Evolutionary conservation across 2,329 filamentous ascomycete species (phyloP).

Genomic region (Achaetomium macrosporum): DNA sequence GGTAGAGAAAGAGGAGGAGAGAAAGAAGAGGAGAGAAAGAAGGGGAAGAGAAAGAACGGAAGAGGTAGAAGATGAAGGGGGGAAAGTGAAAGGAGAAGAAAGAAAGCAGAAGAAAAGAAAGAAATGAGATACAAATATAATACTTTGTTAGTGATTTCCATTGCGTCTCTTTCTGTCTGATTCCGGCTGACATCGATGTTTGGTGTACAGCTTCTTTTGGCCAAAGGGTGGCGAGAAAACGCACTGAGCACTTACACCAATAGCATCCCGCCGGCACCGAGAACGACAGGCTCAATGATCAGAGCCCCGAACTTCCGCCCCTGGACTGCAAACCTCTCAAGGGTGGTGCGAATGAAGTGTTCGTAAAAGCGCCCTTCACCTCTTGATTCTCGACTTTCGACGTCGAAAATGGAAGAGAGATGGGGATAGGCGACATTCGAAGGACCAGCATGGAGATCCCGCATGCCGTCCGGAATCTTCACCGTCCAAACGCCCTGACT

Average conservation of each 20-base stretch:
- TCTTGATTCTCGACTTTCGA: constrained; percentile 40
- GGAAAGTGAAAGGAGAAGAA: not conserved
- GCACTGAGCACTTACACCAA: constrained; percentile 53
- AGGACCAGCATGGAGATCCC: constrained; percentile 32
- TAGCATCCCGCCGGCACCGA: constrained; percentile 80
- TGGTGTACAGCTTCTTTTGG: no score
- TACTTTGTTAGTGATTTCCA: no score
- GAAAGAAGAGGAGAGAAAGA: no score
- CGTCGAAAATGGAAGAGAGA: constrained; percentile 55
- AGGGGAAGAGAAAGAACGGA: no score
- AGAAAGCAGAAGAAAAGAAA: no score
- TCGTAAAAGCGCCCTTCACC: constrained; percentile 47
- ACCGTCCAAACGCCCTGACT: constrained; percentile 61
- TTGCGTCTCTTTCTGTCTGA: no score
- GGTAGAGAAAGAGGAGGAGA: no score
- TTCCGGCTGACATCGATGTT: no score
- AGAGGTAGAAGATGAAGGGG: no score
- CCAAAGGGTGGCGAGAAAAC: no score
- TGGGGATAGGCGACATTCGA: constrained; percentile 42
- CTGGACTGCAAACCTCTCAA: constrained; percentile 47
- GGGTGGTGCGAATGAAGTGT: constrained; percentile 48
- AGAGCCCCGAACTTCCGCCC: constrained; percentile 68
- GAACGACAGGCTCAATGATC: constrained; percentile 72
- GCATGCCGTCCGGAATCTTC: constrained; percentile 46
- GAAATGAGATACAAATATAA: no score